A percentile compares a stretch with the other conserved stretches of the same genome.
phyloP scores from a whole-genome alignment of 2,329 filamentous ascomycete species.

The Beauveria pseudobassiana region DNA sequence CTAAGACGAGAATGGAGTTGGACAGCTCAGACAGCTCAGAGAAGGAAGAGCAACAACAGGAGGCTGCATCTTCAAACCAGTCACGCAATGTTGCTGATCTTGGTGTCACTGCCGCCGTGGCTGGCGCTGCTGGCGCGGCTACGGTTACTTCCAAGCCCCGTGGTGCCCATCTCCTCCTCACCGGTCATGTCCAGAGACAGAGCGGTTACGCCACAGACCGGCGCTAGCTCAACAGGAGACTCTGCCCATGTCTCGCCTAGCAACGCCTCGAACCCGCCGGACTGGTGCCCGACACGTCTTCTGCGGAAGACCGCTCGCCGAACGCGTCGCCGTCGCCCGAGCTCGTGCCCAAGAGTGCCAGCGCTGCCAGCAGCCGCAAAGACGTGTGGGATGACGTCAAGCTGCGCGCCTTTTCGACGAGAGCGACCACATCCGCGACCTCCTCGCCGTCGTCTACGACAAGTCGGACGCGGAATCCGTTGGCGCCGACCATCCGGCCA shows the following conservation, averaged over 20 bases:
- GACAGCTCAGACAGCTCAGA: conserved; percentile 63
- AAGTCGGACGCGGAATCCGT: conserved; percentile 76
- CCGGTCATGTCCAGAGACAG: conserved; percentile 19
- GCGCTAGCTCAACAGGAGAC: conserved; percentile 32
- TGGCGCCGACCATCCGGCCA: conserved; percentile 77
- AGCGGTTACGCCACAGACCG: conserved; percentile 20
- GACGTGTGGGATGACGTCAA: conserved; percentile 74
- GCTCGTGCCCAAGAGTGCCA: conserved; percentile 36
- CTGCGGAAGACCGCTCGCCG: conserved; percentile 59
- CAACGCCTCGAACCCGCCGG: conserved; percentile 47
- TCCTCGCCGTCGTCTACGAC: conserved; percentile 87
- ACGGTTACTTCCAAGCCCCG: background rate
- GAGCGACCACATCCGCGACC: conserved; percentile 77
- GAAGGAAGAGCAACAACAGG: background rate
- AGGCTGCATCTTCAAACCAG: conserved; percentile 10
- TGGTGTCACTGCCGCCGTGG: conserved; percentile 22
- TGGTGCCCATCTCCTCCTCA: background rate
- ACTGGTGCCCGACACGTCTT: conserved; percentile 63
- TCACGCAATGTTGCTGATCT: conserved; percentile 21
- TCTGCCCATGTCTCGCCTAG: conserved; percentile 45
- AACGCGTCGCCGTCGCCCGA: conserved; percentile 59
- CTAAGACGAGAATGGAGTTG: conserved; percentile 56
- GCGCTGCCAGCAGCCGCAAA: conserved; percentile 28
- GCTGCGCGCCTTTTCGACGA: conserved; percentile 88
- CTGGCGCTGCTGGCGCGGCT: background rate